These are phyloP conservation scores for Neospermospora avenae DNA, from an alignment of 2,329 filamentous ascomycete genomes.

Conservation along the genomic window DNA sequence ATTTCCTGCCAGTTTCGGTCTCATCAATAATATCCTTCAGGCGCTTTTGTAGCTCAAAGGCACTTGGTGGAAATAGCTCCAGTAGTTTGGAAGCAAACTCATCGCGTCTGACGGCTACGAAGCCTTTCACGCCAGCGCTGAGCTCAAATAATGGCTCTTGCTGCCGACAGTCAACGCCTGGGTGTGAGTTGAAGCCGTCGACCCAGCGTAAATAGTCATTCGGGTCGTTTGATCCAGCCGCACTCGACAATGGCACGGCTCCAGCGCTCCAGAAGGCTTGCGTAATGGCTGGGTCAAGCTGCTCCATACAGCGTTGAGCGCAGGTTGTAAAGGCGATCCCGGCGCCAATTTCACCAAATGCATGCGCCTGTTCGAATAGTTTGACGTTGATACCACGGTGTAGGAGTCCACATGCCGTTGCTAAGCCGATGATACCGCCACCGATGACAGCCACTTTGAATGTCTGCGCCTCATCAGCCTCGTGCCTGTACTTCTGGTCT, in stretches of 20 bases:
- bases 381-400: slow-evolving; percentile 39
- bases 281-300: slow-evolving; percentile 44
- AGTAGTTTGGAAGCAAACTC: slow-evolving; percentile 41
- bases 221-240: neutral
- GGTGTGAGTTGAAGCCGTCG: neutral
- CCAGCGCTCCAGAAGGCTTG: slow-evolving; percentile 18
- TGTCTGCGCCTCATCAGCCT: too few species aligned
- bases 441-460: slow-evolving; percentile 51
- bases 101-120: slow-evolving; percentile 16
- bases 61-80: slow-evolving; percentile 21
- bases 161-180: neutral
- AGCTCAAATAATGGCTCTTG: slow-evolving; percentile 15
- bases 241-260: slow-evolving; percentile 38
- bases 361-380: slow-evolving; percentile 53
- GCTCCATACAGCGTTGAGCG: slow-evolving; percentile 50
- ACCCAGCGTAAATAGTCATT: neutral
- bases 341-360: slow-evolving; percentile 55
- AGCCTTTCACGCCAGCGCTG: slow-evolving; percentile 3
- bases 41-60: neutral
- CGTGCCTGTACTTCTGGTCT: too few species aligned
- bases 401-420: slow-evolving; percentile 49
- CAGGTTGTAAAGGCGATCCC: slow-evolving; percentile 54
- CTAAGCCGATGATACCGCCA: slow-evolving; percentile 55
- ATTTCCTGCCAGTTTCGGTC: slow-evolving; percentile 23
- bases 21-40: slow-evolving; percentile 5